Conservation (phyloP, 345 rosid genomes). For the Dipteronia sinensis region DNA sequence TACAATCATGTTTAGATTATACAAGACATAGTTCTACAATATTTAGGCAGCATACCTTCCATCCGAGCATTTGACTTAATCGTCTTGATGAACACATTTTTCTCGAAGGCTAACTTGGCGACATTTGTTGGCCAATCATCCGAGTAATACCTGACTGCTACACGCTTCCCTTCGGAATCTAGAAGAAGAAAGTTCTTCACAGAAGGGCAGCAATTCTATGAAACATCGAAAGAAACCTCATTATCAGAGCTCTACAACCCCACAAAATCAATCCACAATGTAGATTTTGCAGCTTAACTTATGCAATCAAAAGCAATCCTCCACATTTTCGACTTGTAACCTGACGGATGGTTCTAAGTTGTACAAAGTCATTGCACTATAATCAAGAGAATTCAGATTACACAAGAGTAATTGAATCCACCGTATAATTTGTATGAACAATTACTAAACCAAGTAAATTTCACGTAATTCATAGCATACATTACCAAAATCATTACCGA, state of each 20-base stretch:
- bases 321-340: no score
- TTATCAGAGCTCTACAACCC: not conserved
- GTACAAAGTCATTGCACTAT: no score
- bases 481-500: not conserved
- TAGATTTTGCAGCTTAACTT: no score
- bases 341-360: no score
- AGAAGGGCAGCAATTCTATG: conserved; percentile 72
- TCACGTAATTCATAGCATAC: not conserved
- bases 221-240: not conserved
- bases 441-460: not conserved
- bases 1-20: not conserved
- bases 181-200: conserved; percentile 88
- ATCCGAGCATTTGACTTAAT: conserved; percentile 84
- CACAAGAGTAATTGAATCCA: no score
- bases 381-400: no score
- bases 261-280: not conserved
- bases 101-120: conserved; percentile 74
- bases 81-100: conserved; percentile 67
- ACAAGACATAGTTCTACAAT: not conserved
- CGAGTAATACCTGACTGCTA: conserved; percentile 82
- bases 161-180: conserved; percentile 94
- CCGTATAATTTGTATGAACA: not conserved
- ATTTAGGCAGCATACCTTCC: conserved; percentile 52
- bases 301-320: not conserved
- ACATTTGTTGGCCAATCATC: conserved; percentile 89